phyloP scores from a whole-genome alignment of 1,284 basidiomycete genomes.

The Athelia psychrophila region DNA sequence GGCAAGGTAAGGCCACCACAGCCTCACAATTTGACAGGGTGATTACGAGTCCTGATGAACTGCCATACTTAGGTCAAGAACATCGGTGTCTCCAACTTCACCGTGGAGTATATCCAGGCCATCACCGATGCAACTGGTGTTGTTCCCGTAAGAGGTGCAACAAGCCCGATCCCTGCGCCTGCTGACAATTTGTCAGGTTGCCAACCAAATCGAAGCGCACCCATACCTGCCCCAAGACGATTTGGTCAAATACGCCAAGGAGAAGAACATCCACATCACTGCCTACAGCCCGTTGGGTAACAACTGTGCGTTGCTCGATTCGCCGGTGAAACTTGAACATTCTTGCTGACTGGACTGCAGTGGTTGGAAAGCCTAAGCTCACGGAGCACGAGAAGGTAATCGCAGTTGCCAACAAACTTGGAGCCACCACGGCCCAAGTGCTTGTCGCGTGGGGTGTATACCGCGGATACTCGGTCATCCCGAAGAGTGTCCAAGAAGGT shows the following conservation, averaged over 20 bases:
- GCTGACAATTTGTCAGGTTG: slow-evolving; percentile 33
- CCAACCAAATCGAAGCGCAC: slow-evolving; percentile 86
- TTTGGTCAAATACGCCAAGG: slow-evolving; percentile 64
- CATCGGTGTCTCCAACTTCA: slow-evolving; percentile 84
- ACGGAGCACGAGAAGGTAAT: slow-evolving; percentile 63
- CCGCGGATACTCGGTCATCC: slow-evolving; percentile 68
- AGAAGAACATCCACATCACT: slow-evolving; percentile 76
- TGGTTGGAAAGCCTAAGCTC: slow-evolving; percentile 53
- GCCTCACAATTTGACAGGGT: not conserved
- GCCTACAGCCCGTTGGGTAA: slow-evolving; percentile 88
- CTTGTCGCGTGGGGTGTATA: slow-evolving; percentile 69
- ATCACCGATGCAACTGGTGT: slow-evolving; percentile 77
- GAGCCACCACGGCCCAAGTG: slow-evolving; percentile 58
- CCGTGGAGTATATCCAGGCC: slow-evolving; percentile 59
- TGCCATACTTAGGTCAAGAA: slow-evolving; percentile 41
- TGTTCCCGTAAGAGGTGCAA: slow-evolving; percentile 46
- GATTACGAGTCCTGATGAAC: not conserved
- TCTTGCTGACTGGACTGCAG: slow-evolving; percentile 26
- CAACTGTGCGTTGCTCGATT: slow-evolving; percentile 43
- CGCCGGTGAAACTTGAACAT: not conserved
- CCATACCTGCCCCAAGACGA: slow-evolving; percentile 74
- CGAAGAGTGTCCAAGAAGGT: slow-evolving; percentile 62
- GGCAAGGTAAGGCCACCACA: slow-evolving; percentile 32
- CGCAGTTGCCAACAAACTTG: slow-evolving; percentile 55
- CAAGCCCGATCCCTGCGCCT: not conserved